phyloP scores from a whole-genome alignment of 2,329 filamentous ascomycete genomes.

The Microcyclosporella mali region DNA sequence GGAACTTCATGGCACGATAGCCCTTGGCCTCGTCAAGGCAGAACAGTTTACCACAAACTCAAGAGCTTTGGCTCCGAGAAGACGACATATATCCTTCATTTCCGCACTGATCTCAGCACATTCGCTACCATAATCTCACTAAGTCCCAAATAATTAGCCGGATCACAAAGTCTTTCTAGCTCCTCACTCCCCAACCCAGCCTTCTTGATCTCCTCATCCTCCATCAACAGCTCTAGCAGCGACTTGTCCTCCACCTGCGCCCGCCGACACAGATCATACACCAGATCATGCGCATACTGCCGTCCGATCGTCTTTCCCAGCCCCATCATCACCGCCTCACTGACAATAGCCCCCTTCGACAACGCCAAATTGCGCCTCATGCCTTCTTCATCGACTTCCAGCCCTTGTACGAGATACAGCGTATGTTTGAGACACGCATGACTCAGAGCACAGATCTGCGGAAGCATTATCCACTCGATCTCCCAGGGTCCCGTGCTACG shows the following conservation, averaged over 20 bases:
- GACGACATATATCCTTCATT: too few species aligned
- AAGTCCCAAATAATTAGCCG: slow-evolving; percentile 24
- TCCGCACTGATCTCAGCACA: slow-evolving; percentile 12
- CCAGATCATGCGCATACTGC: slow-evolving; percentile 32
- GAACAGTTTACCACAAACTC: too few species aligned
- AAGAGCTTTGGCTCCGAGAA: too few species aligned
- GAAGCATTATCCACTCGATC: slow-evolving; percentile 28
- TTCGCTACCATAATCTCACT: slow-evolving; percentile 25
- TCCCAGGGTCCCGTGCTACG: slow-evolving; percentile 28
- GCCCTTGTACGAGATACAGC: slow-evolving; percentile 18
- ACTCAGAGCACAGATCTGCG: slow-evolving; percentile 24
- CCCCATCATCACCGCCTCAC: slow-evolving; percentile 37
- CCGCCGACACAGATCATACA: slow-evolving; percentile 31
- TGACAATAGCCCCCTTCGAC: slow-evolving; percentile 31
- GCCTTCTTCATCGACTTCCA: slow-evolving; percentile 24
- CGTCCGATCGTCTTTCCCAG: slow-evolving; percentile 32
- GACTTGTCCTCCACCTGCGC: slow-evolving; percentile 17
- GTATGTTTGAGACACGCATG: slow-evolving; percentile 24
- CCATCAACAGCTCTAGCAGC: slow-evolving; percentile 21
- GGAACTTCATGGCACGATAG: too few species aligned
- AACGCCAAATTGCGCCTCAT: slow-evolving; percentile 28
- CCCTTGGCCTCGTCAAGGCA: too few species aligned
- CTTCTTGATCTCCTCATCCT: slow-evolving; percentile 20
- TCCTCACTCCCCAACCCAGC: slow-evolving; percentile 17
- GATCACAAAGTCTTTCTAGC: slow-evolving; percentile 23